Evolutionary conservation across 116 monocot genomes (phyloP).

Genomic region (Zostera marina): DNA sequence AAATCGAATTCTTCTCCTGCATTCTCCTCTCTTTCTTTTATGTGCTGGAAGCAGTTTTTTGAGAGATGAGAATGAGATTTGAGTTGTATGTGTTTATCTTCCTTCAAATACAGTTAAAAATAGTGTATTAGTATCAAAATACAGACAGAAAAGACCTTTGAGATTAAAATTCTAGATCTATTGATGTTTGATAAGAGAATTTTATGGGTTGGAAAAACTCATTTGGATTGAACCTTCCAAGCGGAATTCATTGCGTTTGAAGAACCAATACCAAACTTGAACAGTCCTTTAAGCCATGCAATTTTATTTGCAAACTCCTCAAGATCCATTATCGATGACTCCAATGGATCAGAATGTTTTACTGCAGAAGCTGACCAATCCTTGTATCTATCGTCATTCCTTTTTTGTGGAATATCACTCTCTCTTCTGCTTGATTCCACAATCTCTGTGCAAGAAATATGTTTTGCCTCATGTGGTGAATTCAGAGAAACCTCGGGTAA

Average conservation of each 20-base stretch:
- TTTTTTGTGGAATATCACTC: neutral
- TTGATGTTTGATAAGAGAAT: too few species aligned
- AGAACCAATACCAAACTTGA: constrained; percentile 27
- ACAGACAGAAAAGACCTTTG: too few species aligned
- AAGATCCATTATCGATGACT: constrained; percentile 35
- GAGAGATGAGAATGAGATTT: too few species aligned
- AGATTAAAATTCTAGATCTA: too few species aligned
- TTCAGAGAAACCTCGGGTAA: neutral
- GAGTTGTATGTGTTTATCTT: too few species aligned
- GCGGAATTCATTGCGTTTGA: constrained; percentile 36
- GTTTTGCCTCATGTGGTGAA: neutral
- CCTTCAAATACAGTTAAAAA: too few species aligned
- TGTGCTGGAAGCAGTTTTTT: too few species aligned
- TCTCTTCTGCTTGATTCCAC: neutral
- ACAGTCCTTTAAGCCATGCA: constrained; percentile 52
- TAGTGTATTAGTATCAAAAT: too few species aligned
- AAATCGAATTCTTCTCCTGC: too few species aligned
- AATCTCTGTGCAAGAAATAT: neutral
- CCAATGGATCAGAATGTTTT: constrained; percentile 16
- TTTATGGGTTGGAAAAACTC: too few species aligned
- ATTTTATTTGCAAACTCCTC: constrained; percentile 53
- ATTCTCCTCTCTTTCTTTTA: too few species aligned
- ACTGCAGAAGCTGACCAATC: neutral
- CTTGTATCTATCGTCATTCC: neutral
- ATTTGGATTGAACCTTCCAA: constrained; percentile 18